phyloP scores from a whole-genome alignment of 2,329 filamentous ascomycete species.

The Arthrinium phaeospermum region DNA sequence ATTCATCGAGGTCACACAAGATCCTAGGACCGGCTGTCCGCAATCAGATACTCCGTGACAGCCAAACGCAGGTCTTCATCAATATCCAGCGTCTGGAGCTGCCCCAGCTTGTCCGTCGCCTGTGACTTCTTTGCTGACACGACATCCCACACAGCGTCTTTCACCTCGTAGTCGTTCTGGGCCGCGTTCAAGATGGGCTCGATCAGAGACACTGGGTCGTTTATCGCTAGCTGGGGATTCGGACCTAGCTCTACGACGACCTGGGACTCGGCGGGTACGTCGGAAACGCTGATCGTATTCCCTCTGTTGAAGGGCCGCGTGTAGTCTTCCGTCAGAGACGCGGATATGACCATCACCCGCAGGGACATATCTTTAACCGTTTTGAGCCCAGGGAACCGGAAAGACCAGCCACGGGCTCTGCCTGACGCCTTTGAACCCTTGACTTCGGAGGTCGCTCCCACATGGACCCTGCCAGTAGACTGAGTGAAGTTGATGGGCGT shows the following conservation, averaged over 20 bases:
- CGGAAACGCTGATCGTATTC: conserved; percentile 1
- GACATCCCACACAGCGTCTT: conserved; percentile 19
- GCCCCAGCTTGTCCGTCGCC: background rate
- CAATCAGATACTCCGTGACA: conserved; percentile 16
- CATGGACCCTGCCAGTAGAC: background rate
- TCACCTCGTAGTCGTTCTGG: conserved; percentile 18
- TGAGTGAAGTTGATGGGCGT: conserved; percentile 19
- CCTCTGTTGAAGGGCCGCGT: background rate
- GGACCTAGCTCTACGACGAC: conserved; percentile 4
- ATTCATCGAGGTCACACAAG: background rate
- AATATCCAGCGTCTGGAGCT: conserved; percentile 20
- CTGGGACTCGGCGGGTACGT: conserved; percentile 2
- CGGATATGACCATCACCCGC: background rate
- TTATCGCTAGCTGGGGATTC: conserved; percentile 16
- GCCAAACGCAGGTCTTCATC: conserved; percentile 1
- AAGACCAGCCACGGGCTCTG: background rate
- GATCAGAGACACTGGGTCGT: conserved; percentile 16
- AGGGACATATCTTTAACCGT: background rate
- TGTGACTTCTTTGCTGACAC: background rate
- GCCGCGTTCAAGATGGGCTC: conserved; percentile 9
- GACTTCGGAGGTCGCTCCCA: background rate
- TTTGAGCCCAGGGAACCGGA: conserved; percentile 12
- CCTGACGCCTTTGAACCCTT: background rate
- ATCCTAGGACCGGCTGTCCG: background rate
- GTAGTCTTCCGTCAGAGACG: conserved; percentile 12